Base-by-base conservation (phyloP, 371 early-diverging fungal genomes). In the Blakeslea trispora region DNA sequence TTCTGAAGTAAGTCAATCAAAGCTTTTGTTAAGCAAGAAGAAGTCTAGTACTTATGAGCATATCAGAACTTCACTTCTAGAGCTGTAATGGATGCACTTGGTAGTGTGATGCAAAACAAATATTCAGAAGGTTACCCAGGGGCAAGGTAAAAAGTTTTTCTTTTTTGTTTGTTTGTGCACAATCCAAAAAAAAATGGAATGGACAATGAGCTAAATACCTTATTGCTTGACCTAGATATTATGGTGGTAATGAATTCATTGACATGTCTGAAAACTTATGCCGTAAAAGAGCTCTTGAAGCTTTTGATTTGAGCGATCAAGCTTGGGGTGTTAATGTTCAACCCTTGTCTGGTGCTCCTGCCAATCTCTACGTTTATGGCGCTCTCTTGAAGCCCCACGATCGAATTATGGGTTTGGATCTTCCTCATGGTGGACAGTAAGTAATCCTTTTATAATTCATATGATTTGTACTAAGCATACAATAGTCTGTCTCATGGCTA, bases 241-340 rank as follows among this genome's bases (percentile, higher is more conserved):
- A 99, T 74, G 99, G 99, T 62, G 99, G 99, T 58, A 99, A 98
- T 73, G 95, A 98, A 76, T 93, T 85, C 71, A 99, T 99, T 64
- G 99, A 99, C 78, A 79, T 79, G 82, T 93, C 98, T 23, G 99
- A 99, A 77, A 68, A 59, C 48, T 82, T 99, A 31, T 99, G 99
- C 80, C 98, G 95, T 72, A 77, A 91, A 72, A 89, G 99, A 57
- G 99, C 99, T 24, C 82, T 99, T 39, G 91, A 92, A 68, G 89
- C 97, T 15, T 99, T 97, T 73, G 71, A 81, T 47, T 79, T 99
- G 45, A 89, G 94, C 69, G 77, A 81, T n/a, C 82, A 78, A 32
- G 83, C 91, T 62, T 99, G 99, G 99, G 99, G 99, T 61, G 99
- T 98, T 51, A 99, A 99, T 69, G 99, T 99, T 37, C 99, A 99